Evolutionary conservation across 176 grass and related monocot species (phyloP).

Genomic region (Ensete glaucum): DNA sequence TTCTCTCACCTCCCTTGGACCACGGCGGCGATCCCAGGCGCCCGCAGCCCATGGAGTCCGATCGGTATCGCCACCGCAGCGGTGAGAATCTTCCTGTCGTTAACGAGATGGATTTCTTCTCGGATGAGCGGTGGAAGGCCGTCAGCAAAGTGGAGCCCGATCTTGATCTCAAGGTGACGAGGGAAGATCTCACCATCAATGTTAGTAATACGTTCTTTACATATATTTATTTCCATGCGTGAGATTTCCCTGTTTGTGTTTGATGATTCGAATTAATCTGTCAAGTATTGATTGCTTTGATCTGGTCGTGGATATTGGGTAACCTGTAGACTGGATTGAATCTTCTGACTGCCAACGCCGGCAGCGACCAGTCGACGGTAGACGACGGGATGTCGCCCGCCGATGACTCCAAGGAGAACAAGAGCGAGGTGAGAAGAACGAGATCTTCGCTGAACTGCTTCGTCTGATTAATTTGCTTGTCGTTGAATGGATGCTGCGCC

Average conservation of each 20-base stretch:
- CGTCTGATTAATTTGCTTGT: not conserved
- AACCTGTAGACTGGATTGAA: conserved; percentile 17
- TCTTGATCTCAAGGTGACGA: conserved; percentile 23
- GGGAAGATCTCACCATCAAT: conserved; percentile 85
- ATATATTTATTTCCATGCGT: not conserved
- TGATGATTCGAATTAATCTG: conserved; percentile 1
- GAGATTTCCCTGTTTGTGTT: not conserved
- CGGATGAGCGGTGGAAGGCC: conserved; percentile 57
- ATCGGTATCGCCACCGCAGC: not conserved
- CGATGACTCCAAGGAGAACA: conserved; percentile 29
- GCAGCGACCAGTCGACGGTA: conserved; percentile 59
- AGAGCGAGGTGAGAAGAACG: conserved; percentile 35
- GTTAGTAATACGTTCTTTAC: conserved; percentile 19
- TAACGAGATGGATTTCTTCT: conserved; percentile 83
- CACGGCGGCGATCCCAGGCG: not conserved
- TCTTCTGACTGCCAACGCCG: conserved; percentile 49
- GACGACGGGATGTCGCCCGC: conserved; percentile 35
- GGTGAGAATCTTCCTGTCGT: not conserved
- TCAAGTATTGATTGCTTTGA: not conserved
- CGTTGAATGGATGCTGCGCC: not conserved
- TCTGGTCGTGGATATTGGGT: not conserved
- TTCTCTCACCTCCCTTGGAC: conserved; percentile 24
- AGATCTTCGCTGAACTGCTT: conserved; percentile 9
- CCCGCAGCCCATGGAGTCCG: not conserved
- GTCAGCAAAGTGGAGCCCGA: conserved; percentile 13